Base-by-base conservation (phyloP, 768 basidiomycete species). In the Tricholoma bakamatsutake region DNA sequence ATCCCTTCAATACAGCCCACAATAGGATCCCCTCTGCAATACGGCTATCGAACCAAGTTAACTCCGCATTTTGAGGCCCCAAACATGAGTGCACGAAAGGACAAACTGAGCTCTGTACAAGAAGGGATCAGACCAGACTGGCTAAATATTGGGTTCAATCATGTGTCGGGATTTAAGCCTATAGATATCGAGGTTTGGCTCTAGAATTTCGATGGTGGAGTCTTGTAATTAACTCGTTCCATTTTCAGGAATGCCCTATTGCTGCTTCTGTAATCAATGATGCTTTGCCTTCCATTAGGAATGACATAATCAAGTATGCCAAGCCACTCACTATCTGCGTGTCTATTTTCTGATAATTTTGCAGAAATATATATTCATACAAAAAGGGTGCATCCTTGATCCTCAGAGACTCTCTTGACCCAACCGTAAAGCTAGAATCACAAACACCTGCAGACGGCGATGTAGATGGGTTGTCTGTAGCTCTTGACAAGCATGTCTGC, bases 11-110 rank as follows among this genome's bases (percentile, higher is more conserved):
- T 93, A 17, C 77, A 79, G 37, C 71, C 84, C 0, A 97, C 94
- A 0, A 84, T 93, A 6, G 80, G 83, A n/a, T 93, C 91, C 0
- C 97, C 96, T 0, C 75, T 90, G 49, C 84, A 95, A 53, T 98
- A 96, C 67, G 82, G 79, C 51, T 99, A 99, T 68, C 84, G 96
- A 31, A 99, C 97, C 1, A 99, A 99, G 73, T 85, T 99, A 52
- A 98, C 97, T 0, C 97, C 97, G 0, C 97, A 99, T 67, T 98
- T 98, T 58, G 90, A 94, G 21, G 80, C 85, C 0, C 85, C 93
- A 0, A 80, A 82, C 1, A 83, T 77, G 58, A 66, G 61, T 13
- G 63, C 64, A 0, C 66, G 63, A 53, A 66, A 67, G 30, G 59
- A 64, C 43, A 61, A 64, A 52, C 48, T 65, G 7, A 62, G 58